Conservation (phyloP, 768 basidiomycete genomes). For the Agrocybe chaxingu region DNA sequence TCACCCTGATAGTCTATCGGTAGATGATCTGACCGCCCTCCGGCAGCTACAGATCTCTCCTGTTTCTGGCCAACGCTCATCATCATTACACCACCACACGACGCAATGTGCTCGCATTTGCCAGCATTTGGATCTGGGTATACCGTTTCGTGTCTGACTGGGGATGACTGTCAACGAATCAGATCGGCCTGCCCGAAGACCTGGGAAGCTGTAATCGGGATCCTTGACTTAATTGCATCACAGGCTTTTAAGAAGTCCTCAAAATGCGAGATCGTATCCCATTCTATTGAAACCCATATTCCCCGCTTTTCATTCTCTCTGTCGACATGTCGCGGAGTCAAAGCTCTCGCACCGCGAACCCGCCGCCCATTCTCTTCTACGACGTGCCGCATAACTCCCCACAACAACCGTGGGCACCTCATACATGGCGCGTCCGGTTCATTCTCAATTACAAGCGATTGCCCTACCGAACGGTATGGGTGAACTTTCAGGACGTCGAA, state of each 20-base stretch:
- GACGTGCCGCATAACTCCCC: constrained; percentile 59
- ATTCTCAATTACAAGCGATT: constrained; percentile 78
- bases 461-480: constrained; percentile 65
- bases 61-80: constrained; percentile 25
- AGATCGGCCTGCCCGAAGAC: constrained; percentile 14
- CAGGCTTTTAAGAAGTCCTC: constrained; percentile 12
- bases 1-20: constrained; percentile 15
- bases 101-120: constrained; percentile 9
- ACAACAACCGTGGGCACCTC: constrained; percentile 76
- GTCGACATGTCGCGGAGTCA: constrained; percentile 17
- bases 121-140: constrained; percentile 7
- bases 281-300: constrained; percentile 4
- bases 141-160: constrained; percentile 18
- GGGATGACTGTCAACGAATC: constrained; percentile 20
- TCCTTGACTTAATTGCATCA: constrained; percentile 2
- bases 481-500: constrained; percentile 71
- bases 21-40: constrained; percentile 20
- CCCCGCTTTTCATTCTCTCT: constrained; percentile 7
- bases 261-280: neutral
- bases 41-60: constrained; percentile 18
- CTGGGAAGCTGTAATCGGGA: constrained; percentile 16
- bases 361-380: constrained; percentile 59
- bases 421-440: constrained; percentile 70
- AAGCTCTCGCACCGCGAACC: constrained; percentile 18
- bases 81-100: constrained; percentile 17